Percentiles rank a stretch among this genome's conserved stretches.
These are phyloP conservation scores for Trametes gibbosa DNA, from an alignment of 768 basidiomycete species.

Conservation along the genomic window DNA sequence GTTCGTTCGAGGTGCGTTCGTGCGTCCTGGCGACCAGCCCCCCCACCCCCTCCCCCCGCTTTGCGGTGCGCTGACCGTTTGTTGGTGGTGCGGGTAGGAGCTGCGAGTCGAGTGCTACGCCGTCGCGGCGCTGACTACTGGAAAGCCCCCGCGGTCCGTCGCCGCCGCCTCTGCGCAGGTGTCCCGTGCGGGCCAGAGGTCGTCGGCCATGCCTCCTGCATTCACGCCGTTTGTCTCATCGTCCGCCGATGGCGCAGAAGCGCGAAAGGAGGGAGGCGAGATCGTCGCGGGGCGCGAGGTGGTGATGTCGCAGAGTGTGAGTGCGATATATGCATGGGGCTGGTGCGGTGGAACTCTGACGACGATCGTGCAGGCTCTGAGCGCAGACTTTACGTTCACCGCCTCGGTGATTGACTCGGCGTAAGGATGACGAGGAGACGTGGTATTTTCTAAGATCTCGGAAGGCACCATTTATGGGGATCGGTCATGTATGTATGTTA, in stretches of 20 bases:
- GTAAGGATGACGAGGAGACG: too few relatives aligned
- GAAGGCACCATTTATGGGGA: too few relatives aligned
- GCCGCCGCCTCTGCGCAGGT: neutral
- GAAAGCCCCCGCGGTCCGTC: neutral
- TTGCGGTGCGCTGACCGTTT: neutral
- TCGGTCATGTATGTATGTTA: too few relatives aligned
- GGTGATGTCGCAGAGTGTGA: neutral
- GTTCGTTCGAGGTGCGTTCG: neutral
- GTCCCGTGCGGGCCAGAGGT: too few relatives aligned
- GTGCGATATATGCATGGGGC: neutral
- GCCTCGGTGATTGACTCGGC: neutral
- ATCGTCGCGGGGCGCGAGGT: neutral
- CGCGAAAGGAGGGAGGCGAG: neutral
- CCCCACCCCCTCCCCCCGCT: neutral
- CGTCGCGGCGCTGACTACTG: neutral
- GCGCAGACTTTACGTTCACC: neutral
- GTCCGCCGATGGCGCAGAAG: neutral
- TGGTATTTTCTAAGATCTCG: too few relatives aligned
- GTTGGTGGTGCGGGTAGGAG: neutral
- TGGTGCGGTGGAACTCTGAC: neutral
- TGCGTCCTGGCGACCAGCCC: neutral
- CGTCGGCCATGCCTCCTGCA: neutral
- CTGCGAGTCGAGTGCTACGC: neutral
- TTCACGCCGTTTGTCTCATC: neutral
- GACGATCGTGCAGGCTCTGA: neutral